Conservation (phyloP, 352 stramenopile genomes). For the Pilasporangium apinafurcum region DNA sequence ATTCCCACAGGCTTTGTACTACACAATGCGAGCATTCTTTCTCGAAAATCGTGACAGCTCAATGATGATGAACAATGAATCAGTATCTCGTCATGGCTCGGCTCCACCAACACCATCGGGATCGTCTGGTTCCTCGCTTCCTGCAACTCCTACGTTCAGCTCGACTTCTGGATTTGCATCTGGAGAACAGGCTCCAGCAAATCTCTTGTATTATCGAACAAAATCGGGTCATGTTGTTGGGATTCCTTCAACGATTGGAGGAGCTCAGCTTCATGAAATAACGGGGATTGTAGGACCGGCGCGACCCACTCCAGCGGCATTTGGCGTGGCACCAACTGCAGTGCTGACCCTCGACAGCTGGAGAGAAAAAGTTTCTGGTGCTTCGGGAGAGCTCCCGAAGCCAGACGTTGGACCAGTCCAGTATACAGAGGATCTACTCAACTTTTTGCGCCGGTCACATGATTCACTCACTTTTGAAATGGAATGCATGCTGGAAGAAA, state of each 20-base stretch:
- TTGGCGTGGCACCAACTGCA: conserved; percentile 52
- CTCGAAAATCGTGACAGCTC: conserved; percentile 94
- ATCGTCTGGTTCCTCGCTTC: conserved; percentile 1
- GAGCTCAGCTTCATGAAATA: conserved; percentile 61
- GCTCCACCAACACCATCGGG: conserved; percentile 5
- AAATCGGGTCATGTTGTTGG: conserved; percentile 76
- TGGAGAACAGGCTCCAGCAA: conserved; percentile 4
- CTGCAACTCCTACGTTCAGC: conserved; percentile 1
- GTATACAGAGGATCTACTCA: conserved; percentile 93
- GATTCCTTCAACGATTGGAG: conserved; percentile 48
- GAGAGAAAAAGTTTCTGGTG: conserved; percentile 49
- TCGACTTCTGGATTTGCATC: conserved; percentile 4
- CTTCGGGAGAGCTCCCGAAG: conserved; percentile 34
- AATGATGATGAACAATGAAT: conserved; percentile 34
- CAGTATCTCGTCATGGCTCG: conserved; percentile 8
- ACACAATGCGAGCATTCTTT: conserved; percentile 97
- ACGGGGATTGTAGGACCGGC: conserved; percentile 65
- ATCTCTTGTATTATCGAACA: conserved; percentile 66
- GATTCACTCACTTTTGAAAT: conserved; percentile 91
- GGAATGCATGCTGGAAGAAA: conserved; percentile 98
- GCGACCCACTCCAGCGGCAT: conserved; percentile 49
- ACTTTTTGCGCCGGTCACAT: conserved; percentile 89
- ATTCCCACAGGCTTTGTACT: conserved; percentile 98
- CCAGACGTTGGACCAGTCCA: conserved; percentile 77
- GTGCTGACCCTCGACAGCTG: conserved; percentile 71